These are phyloP conservation scores for Kuraishia cidri DNA, from an alignment of 805 yeast genomes.

Conservation along the genomic window DNA sequence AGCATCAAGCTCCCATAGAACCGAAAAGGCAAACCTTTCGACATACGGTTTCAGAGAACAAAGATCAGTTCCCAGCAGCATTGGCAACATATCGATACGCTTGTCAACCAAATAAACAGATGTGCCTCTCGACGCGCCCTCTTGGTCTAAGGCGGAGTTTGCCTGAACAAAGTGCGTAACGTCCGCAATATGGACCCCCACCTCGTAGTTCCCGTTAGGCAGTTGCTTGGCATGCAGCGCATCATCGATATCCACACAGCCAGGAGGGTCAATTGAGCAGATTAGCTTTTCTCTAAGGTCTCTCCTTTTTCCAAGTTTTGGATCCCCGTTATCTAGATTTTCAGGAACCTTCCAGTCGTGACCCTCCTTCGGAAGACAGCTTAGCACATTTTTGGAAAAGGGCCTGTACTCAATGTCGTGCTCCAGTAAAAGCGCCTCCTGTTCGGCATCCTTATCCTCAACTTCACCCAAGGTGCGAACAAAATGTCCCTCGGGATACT, in stretches of 20 bases:
- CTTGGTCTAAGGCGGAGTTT: conserved; percentile 83
- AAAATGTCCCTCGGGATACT: conserved; percentile 91
- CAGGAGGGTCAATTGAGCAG: conserved; percentile 96
- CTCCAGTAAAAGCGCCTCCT: conserved; percentile 87
- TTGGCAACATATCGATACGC: conserved; percentile 97
- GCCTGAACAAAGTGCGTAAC: conserved; percentile 96
- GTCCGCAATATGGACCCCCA: conserved; percentile 98
- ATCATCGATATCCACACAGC: conserved; percentile 97
- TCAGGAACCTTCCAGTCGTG: conserved; percentile 88
- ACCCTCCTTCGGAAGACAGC: conserved; percentile 90
- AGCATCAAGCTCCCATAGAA: conserved; percentile 88
- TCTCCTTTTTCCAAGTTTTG: conserved; percentile 50
- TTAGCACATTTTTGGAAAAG: conserved; percentile 84
- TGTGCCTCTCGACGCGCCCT: conserved; percentile 96
- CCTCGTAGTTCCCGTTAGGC: conserved; percentile 92
- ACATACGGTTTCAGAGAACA: conserved; percentile 94
- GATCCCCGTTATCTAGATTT: conserved; percentile 43
- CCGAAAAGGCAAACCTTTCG: conserved; percentile 93
- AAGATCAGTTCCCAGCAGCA: conserved; percentile 87
- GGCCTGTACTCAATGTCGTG: conserved; percentile 97
- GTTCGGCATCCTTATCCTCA: conserved; percentile 91
- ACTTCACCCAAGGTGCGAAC: conserved; percentile 83
- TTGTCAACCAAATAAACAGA: conserved; percentile 96
- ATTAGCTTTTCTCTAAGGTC: conserved; percentile 86
- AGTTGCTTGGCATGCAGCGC: conserved; percentile 82